A percentile compares a stretch with the other conserved stretches of the same genome.
Evolutionary conservation across 2,329 filamentous ascomycete species (phyloP).

Genomic region (Herpomyces periplanetae): DNA sequence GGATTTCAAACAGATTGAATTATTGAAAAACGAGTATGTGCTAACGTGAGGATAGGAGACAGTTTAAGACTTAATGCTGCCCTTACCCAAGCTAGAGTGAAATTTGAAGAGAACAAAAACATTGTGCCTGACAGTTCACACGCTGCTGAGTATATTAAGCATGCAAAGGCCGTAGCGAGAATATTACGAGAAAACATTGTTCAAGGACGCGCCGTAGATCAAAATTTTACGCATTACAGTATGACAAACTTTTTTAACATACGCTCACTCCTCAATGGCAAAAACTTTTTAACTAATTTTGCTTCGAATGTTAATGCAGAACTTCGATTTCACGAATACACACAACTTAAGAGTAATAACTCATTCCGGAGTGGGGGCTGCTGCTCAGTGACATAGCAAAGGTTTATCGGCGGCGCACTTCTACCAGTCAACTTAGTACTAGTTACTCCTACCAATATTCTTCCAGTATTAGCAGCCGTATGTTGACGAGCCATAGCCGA

Average conservation of each 20-base stretch:
- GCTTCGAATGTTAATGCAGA: constrained; percentile 12
- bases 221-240: constrained; percentile 17
- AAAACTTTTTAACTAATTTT: constrained; percentile 3
- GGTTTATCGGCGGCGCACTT: no score
- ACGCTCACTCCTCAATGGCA: constrained; percentile 1
- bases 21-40: constrained; percentile 2
- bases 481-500: no score
- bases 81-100: constrained; percentile 24
- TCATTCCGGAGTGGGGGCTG: no score
- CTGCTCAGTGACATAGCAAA: no score
- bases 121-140: constrained; percentile 18
- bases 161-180: constrained; percentile 43
- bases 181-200: constrained; percentile 55
- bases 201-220: constrained; percentile 21
- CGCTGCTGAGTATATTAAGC: constrained; percentile 21
- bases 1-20: neutral
- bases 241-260: constrained; percentile 6
- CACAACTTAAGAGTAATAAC: constrained; percentile 78
- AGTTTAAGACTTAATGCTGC: constrained; percentile 24
- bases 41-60: constrained; percentile 18
- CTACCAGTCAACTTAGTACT: no score
- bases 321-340: constrained; percentile 57
- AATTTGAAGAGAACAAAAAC: constrained; percentile 26
- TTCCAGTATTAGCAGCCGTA: no score
- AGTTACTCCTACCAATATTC: no score